A percentile compares a stretch with the other conserved stretches of the same genome.
Conservation (phyloP, 2,329 filamentous ascomycete species). For the Capronia coronata region DNA sequence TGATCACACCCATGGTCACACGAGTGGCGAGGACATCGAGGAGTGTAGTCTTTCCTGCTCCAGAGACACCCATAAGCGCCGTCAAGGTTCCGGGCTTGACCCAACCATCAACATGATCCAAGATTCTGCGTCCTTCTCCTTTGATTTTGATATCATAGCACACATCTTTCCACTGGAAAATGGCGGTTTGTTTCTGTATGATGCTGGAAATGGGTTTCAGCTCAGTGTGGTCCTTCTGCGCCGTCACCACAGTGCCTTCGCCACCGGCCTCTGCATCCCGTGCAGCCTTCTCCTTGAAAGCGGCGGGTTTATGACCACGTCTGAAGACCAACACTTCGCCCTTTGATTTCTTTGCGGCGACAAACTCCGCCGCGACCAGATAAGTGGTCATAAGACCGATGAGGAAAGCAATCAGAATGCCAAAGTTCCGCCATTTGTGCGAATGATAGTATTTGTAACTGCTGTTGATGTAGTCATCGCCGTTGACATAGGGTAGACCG, state of each 20-base stretch:
- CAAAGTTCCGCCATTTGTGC: constrained; percentile 62
- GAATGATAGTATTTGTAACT: constrained; percentile 53
- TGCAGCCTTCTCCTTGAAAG: constrained; percentile 11
- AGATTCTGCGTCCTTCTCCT: constrained; percentile 63
- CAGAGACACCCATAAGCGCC: constrained; percentile 81
- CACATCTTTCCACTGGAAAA: constrained; percentile 81
- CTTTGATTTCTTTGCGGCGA: constrained; percentile 35
- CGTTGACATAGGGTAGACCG: constrained; percentile 49
- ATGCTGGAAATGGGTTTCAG: constrained; percentile 29
- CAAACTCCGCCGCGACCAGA: constrained; percentile 29
- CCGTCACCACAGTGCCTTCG: constrained; percentile 26
- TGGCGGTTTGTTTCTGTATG: constrained; percentile 62
- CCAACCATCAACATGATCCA: constrained; percentile 86
- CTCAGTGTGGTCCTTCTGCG: constrained; percentile 28
- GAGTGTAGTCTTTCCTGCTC: constrained; percentile 90
- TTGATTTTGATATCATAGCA: constrained; percentile 82
- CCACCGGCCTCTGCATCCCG: constrained; percentile 30
- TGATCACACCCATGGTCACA: constrained; percentile 81
- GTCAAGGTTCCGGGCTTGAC: constrained; percentile 88
- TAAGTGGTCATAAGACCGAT: constrained; percentile 48
- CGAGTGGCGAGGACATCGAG: constrained; percentile 79
- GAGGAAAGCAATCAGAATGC: constrained; percentile 60
- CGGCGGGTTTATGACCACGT: constrained; percentile 26
- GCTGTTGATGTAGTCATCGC: constrained; percentile 52
- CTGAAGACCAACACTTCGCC: constrained; percentile 34